phyloP scores from a whole-genome alignment of 768 basidiomycete species.

The Clitopilus passeckerianus region DNA sequence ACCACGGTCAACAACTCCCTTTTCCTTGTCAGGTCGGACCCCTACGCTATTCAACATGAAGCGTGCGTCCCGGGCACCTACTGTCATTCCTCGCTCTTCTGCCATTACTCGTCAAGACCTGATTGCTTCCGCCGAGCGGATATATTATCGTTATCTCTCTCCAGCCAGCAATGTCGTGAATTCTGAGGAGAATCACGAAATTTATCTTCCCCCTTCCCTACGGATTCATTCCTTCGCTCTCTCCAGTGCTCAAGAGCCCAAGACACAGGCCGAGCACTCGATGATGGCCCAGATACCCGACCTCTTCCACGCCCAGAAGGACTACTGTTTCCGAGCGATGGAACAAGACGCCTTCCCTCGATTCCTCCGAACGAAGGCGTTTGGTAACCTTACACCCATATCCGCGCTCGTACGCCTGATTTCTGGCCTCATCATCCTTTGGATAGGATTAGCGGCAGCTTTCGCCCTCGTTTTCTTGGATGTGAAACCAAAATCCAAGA shows the following conservation, averaged over 20 bases:
- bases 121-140: constrained; percentile 91
- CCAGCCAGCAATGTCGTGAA: constrained; percentile 72
- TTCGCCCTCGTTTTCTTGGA: constrained; percentile 95
- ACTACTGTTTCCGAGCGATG: constrained; percentile 95
- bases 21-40: constrained; percentile 70
- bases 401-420: constrained; percentile 84
- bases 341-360: constrained; percentile 93
- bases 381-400: constrained; percentile 92
- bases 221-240: constrained; percentile 90
- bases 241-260: constrained; percentile 68
- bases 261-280: constrained; percentile 59
- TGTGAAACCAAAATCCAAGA: constrained; percentile 84
- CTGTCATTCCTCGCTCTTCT: constrained; percentile 86
- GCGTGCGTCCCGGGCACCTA: constrained; percentile 86
- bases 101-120: constrained; percentile 90
- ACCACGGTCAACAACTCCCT: constrained; percentile 72
- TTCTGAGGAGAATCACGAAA: constrained; percentile 90
- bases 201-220: constrained; percentile 91
- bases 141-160: constrained; percentile 91
- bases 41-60: constrained; percentile 72
- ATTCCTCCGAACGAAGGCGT: constrained; percentile 96
- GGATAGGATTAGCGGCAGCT: constrained; percentile 90
- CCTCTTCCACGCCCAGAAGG: constrained; percentile 96
- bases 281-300: constrained; percentile 91
- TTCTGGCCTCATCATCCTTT: constrained; percentile 78